Evolutionary conservation across 2,329 filamentous ascomycete genomes (phyloP), one percentile per base, ranked within the genome.

Genomic region (Diaporthe humulicola): DNA sequence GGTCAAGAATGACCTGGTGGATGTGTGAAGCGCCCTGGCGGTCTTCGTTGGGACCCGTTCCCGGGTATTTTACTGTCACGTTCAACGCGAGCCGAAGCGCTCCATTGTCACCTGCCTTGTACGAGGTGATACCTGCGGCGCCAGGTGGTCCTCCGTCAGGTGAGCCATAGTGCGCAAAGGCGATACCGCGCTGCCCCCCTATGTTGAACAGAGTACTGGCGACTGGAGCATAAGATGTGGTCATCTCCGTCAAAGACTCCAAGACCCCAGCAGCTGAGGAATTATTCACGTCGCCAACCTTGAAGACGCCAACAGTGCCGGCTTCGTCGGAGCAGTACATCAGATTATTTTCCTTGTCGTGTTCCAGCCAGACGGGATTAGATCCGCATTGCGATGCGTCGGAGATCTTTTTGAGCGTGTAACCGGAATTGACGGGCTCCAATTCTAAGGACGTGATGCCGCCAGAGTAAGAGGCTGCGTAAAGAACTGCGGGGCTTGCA

Each of bases 251-350:
- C 0, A 61, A 28, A 17, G 58, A 10, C 25, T 61, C 38, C 15
- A 61, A 42, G n/a, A 28, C 38, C 1, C 58, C 58, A 42, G 38
- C n/a, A 1, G 58, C 22, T 1, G 38, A 6, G 1, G 36, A 28
- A 40, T 61, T 40, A 40, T 61, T 40, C 9, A 50, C 6, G 9
- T 22, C 45, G 45, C 14, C 22, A 2, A 61, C 36, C 4, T 25
- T 40, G 9, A 61, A 61, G 15, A 61, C 22, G 25, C 58, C 38
- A 3, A 61, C 7, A 9, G 58, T 61, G 8, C 58, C 58, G 58
- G 58, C 58, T 61, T 61, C 36, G 9, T 61, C 58, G 38, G 38
- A 42, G 58, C 58, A 61, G 58, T 61, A 61, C n/a, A 61, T 12
- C 6, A 61, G n/a, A 8, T 28, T 61, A 12, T 40, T 40, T 6